A percentile compares a stretch with the other conserved stretches of the same genome.
Conservation (phyloP, 2,329 filamentous ascomycete genomes). For the Xylariomycetidae sp. region DNA sequence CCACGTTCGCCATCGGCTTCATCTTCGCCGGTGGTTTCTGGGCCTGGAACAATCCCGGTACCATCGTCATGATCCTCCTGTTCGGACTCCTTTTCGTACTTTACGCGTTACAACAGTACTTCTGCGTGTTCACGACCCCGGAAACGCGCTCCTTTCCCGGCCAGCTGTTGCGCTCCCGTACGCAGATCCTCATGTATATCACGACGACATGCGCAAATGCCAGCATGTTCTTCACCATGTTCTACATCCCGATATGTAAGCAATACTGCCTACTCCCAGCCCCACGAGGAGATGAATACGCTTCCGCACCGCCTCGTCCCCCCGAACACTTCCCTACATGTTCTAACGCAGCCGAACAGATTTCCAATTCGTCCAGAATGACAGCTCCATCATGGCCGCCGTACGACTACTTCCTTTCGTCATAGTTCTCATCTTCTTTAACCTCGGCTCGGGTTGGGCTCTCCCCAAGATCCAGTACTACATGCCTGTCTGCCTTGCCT, state of each 20-base stretch:
- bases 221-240: slow-evolving; percentile 33
- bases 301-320: too few relatives aligned
- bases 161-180: slow-evolving; percentile 33
- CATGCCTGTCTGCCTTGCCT: slow-evolving; percentile 27
- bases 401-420: slow-evolving; percentile 38
- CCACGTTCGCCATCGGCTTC: slow-evolving; percentile 39
- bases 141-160: slow-evolving; percentile 38
- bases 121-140: slow-evolving; percentile 33
- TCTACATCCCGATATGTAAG: slow-evolving; percentile 48
- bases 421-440: slow-evolving; percentile 26
- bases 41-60: slow-evolving; percentile 39
- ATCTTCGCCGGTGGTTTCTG: slow-evolving; percentile 44
- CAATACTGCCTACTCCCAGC: too few relatives aligned
- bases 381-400: slow-evolving; percentile 33
- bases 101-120: slow-evolving; percentile 40
- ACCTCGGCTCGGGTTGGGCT: slow-evolving; percentile 28
- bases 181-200: slow-evolving; percentile 37
- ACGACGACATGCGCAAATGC: slow-evolving; percentile 27
- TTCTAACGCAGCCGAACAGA: too few relatives aligned
- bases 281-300: too few relatives aligned
- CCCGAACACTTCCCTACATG: too few relatives aligned
- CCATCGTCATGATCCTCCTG: slow-evolving; percentile 41
- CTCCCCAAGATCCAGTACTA: slow-evolving; percentile 30
- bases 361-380: slow-evolving; percentile 43
- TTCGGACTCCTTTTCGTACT: slow-evolving; percentile 35